Conservation (phyloP, 805 yeast species). For the Clavispora asparagi region DNA sequence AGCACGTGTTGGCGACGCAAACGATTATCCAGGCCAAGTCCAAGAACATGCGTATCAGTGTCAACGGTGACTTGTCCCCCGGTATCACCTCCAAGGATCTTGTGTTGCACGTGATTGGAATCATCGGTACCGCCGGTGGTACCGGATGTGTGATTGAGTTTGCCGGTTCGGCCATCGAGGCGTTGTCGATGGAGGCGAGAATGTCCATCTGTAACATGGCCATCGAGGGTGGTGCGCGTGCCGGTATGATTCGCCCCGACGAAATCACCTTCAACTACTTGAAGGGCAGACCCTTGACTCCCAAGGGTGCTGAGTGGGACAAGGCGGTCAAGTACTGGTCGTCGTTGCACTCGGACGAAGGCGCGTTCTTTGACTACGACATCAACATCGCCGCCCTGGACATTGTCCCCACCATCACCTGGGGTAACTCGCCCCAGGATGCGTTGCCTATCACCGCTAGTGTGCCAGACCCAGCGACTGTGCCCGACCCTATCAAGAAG, state of each 20-base stretch:
- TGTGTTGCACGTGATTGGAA: constrained; percentile 89
- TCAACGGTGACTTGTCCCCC: constrained; percentile 76
- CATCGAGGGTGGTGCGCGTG: constrained; percentile 98
- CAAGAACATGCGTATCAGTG: constrained; percentile 87
- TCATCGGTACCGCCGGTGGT: constrained; percentile 99
- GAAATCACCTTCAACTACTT: constrained; percentile 82
- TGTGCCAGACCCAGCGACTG: constrained; percentile 84
- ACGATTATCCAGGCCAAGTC: constrained; percentile 92
- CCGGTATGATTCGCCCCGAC: constrained; percentile 98
- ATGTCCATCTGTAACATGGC: constrained; percentile 99
- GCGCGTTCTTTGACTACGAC: constrained; percentile 83
- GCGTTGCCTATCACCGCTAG: constrained; percentile 88
- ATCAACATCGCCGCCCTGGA: constrained; percentile 77
- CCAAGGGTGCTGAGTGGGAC: constrained; percentile 91
- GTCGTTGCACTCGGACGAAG: constrained; percentile 81
- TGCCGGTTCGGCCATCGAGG: constrained; percentile 91
- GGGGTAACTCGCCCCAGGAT: constrained; percentile 99
- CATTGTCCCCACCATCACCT: constrained; percentile 91
- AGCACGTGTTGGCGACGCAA: constrained; percentile 97
- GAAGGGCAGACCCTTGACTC: constrained; percentile 92
- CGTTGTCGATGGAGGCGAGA: constrained; percentile 92
- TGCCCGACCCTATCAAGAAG: constrained; percentile 66
- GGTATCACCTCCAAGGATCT: constrained; percentile 97
- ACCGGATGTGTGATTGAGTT: constrained; percentile 96
- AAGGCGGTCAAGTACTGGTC: constrained; percentile 91